These are phyloP conservation scores for Rhexocercosporidium sp. DNA, from an alignment of 2,329 filamentous ascomycete genomes.

Conservation along the genomic window DNA sequence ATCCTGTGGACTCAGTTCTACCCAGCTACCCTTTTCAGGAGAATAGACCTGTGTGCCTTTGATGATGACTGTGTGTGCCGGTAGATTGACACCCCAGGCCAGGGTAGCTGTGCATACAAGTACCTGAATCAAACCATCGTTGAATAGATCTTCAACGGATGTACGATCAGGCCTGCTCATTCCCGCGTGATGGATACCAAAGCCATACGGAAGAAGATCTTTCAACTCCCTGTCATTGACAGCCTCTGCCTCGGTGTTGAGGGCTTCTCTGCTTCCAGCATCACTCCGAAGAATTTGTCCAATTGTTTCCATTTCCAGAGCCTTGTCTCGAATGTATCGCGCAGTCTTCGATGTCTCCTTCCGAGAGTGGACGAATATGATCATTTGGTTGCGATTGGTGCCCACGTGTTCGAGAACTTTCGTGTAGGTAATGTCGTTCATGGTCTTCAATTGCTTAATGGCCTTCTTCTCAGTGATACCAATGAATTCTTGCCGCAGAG, in stretches of 20 bases:
- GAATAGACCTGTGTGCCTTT: constrained; percentile 99
- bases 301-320: constrained; percentile 95
- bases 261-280: constrained; percentile 85
- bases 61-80: constrained; percentile 97
- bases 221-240: constrained; percentile 89
- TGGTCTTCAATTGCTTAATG: constrained; percentile 98
- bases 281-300: constrained; percentile 94
- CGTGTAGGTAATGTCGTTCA: constrained; percentile 98
- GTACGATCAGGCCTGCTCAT: constrained; percentile 96
- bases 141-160: constrained; percentile 93
- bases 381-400: constrained; percentile 92
- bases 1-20: constrained; percentile 95
- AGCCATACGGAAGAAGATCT: constrained; percentile 92
- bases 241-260: constrained; percentile 82
- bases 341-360: constrained; percentile 99
- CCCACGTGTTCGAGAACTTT: constrained; percentile 98
- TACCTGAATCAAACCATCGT: constrained; percentile 89
- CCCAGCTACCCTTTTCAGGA: constrained; percentile 97
- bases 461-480: constrained; percentile 97
- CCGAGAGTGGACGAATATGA: constrained; percentile 97
- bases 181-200: constrained; percentile 97
- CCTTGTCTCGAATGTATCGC: constrained; percentile 94
- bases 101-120: constrained; percentile 97
- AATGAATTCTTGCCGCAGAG: constrained; percentile 94
- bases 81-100: constrained; percentile 98